Base-by-base conservation (phyloP, 108 stramenopile species). In the Cyclotella cryptica region DNA sequence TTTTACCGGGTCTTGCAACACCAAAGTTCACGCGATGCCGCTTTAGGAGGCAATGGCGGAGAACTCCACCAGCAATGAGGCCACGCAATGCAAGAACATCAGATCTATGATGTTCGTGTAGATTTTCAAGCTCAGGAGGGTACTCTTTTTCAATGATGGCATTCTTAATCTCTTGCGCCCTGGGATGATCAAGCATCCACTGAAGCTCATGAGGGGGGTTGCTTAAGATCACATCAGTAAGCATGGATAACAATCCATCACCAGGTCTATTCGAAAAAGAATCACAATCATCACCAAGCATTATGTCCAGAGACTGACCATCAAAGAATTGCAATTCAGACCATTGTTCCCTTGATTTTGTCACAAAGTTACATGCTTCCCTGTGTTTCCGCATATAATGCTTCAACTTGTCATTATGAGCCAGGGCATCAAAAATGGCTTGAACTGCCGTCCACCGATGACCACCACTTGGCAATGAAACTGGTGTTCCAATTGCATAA, bases 21-120 rank as follows among this genome's bases (percentile, higher is more conserved):
- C 87, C 87, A 73, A 79, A 88, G 39, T 84, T 41, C 10, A 88
- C 85, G 19, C 87, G 72, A 19, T 82, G 79, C 0, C 85, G 68
- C 84, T 80, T 86, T 45, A 77, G 30, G n/a, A 88, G 60, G 59
- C 88, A 86, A 64, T 86, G 85, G 21, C 77, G 22, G 0, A 88
- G 47, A 14, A 81, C 17, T 41, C 75, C 88, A 17, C 61, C 46
- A 21, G 83, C 79, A 9, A 88, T 39, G 4, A 81, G 66, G 18
- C 88, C 88, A 19, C 88, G 61, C n/a, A 84, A 57, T 7, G 75
- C 78, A 45, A 88, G 78, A 28, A 88, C 27, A 39, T 85, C 75
- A 30, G 49, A 49, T 13, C 51, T 28, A 45, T 63, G 64, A 3
- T 60, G 27, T 19, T 67, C 40, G 29, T 57, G 61, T 0, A 78